Conservation (phyloP, 1,284 basidiomycete genomes). For the Pseudozyma tsukubaensis region DNA sequence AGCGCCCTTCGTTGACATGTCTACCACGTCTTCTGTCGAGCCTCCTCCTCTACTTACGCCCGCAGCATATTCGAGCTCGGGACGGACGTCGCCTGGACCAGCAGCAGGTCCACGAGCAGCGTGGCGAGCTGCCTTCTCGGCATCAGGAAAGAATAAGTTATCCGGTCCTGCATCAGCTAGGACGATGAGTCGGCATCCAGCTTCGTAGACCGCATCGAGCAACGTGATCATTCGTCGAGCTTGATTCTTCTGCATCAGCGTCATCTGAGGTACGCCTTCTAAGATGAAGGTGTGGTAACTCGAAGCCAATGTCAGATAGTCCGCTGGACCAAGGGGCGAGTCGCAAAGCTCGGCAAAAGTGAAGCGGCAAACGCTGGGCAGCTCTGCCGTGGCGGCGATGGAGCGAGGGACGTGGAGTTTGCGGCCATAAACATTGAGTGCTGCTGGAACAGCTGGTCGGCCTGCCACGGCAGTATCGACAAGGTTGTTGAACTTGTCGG, state of each 20-base stretch:
- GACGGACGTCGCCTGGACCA: constrained; percentile 30
- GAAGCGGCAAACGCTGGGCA: constrained; percentile 72
- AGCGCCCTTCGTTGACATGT: constrained; percentile 51
- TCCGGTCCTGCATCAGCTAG: constrained; percentile 73
- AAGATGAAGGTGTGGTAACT: constrained; percentile 75
- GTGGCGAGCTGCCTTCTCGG: constrained; percentile 34
- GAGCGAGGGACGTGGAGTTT: constrained; percentile 73
- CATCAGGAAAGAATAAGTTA: constrained; percentile 75
- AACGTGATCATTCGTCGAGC: constrained; percentile 79
- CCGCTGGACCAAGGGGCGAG: constrained; percentile 77
- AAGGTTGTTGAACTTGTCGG: constrained; percentile 31
- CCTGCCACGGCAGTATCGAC: constrained; percentile 22
- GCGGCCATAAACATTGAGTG: constrained; percentile 73
- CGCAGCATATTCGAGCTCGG: constrained; percentile 17
- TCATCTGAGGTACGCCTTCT: constrained; percentile 75
- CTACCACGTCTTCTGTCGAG: constrained; percentile 44
- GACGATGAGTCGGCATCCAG: constrained; percentile 69
- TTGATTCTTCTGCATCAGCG: constrained; percentile 77
- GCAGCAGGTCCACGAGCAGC: constrained; percentile 47
- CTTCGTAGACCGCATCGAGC: constrained; percentile 75
- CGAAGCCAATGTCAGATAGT: constrained; percentile 77
- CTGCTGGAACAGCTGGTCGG: constrained; percentile 13
- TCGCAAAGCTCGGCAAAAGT: constrained; percentile 77
- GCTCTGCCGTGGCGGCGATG: constrained; percentile 24
- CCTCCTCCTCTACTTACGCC: background rate